These are phyloP conservation scores for Megacollybia platyphylla DNA, from an alignment of 1,284 basidiomycete genomes.

Conservation along the genomic window DNA sequence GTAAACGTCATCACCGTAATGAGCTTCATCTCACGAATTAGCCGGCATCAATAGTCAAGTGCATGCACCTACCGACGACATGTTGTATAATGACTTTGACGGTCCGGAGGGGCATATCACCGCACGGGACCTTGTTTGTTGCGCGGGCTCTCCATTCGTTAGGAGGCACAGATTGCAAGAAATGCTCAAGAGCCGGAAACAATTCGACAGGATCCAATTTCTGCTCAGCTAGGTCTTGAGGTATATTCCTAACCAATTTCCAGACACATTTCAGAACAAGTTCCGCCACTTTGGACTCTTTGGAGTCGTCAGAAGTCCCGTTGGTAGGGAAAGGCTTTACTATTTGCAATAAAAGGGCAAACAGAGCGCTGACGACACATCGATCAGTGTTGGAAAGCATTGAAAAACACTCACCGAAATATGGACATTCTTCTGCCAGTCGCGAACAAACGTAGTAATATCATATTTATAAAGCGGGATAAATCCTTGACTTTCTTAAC, in stretches of 20 bases:
- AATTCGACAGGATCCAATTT: constrained; percentile 80
- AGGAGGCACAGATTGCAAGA: constrained; percentile 87
- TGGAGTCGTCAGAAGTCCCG: constrained; percentile 54
- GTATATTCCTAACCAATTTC: constrained; percentile 93
- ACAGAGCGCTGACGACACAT: constrained; percentile 36
- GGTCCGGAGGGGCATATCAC: constrained; percentile 93
- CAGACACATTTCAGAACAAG: constrained; percentile 96
- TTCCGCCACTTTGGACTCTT: constrained; percentile 87
- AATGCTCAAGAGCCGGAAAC: constrained; percentile 90
- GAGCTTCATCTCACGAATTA: constrained; percentile 33
- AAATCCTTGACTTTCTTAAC: constrained; percentile 74
- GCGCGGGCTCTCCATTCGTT: constrained; percentile 92
- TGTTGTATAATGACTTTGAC: constrained; percentile 98
- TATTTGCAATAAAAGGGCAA: constrained; percentile 78
- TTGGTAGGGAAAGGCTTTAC: constrained; percentile 76
- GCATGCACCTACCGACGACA: constrained; percentile 63
- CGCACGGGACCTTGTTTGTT: constrained; percentile 83
- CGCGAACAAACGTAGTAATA: constrained; percentile 87
- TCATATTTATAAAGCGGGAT: constrained; percentile 96
- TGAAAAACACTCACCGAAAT: constrained; percentile 57
- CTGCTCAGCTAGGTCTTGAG: constrained; percentile 76
- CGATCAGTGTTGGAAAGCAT: constrained; percentile 8
- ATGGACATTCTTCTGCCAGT: constrained; percentile 87
- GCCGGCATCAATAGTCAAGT: constrained; percentile 8
- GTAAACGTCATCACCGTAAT: constrained; percentile 73